phyloP scores from a whole-genome alignment of 2,329 filamentous ascomycete species.

The Incumbomyces delicatus region DNA sequence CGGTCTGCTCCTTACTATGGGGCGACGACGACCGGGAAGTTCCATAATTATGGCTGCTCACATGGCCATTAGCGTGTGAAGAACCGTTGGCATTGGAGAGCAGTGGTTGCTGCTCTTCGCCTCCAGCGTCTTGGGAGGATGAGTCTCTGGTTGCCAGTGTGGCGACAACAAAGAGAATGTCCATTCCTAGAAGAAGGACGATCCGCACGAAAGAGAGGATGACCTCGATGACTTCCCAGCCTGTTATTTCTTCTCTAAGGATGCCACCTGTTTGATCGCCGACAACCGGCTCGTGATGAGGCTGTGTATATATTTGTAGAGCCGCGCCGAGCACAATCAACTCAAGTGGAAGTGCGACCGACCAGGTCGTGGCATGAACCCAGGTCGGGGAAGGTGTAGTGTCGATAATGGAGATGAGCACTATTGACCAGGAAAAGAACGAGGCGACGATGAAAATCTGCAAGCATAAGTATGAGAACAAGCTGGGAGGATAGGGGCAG shows the following conservation, averaged over 20 bases:
- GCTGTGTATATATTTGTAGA: conserved; percentile 56
- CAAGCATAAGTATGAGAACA: neutral
- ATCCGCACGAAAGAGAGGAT: conserved; percentile 58
- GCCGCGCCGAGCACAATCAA: conserved; percentile 60
- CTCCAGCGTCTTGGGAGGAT: conserved; percentile 29
- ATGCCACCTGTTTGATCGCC: conserved; percentile 38
- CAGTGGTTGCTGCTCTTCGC: conserved; percentile 33
- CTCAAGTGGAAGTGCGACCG: conserved; percentile 62
- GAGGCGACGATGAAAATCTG: conserved; percentile 79
- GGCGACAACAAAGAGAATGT: conserved; percentile 50
- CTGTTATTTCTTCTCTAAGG: conserved; percentile 31
- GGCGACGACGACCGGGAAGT: conserved; percentile 34
- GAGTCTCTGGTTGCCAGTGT: conserved; percentile 33
- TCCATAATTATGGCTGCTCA: conserved; percentile 44
- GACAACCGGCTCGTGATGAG: conserved; percentile 54
- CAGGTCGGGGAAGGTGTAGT: conserved; percentile 69
- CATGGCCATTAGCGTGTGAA: conserved; percentile 32
- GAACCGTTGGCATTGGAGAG: conserved; percentile 29
- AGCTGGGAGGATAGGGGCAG: conserved; percentile 10
- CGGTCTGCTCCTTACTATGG: conserved; percentile 25
- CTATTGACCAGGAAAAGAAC: conserved; percentile 76
- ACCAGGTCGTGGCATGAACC: conserved; percentile 73
- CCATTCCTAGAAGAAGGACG: conserved; percentile 52
- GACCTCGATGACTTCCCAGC: conserved; percentile 33
- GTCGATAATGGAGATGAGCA: conserved; percentile 79